Evolutionary conservation across 257 asterid genomes (phyloP).

Genomic region (Jaltomata sinuosa): DNA sequence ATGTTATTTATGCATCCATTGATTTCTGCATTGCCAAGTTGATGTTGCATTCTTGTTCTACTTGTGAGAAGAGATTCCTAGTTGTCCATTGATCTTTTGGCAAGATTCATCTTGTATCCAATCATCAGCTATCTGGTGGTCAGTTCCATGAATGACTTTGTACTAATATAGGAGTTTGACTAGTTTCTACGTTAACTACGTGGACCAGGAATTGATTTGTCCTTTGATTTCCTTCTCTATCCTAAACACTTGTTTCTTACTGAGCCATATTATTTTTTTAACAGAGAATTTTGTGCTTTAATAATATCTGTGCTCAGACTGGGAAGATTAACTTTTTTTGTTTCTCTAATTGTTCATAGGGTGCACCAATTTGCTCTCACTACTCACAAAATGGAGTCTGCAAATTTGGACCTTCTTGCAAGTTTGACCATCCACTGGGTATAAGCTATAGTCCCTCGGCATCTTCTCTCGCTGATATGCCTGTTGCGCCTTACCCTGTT

Average conservation of each 20-base stretch:
- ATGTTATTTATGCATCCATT: background rate
- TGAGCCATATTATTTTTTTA: background rate
- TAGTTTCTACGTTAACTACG: background rate
- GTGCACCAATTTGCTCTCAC: conserved; percentile 53
- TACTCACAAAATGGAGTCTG: conserved; percentile 63
- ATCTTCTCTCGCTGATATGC: conserved; percentile 60
- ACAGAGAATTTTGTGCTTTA: background rate
- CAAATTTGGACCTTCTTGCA: conserved; percentile 64
- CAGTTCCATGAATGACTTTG: background rate
- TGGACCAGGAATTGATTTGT: background rate
- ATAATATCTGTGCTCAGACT: background rate
- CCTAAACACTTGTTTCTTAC: background rate
- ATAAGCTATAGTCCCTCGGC: conserved; percentile 60
- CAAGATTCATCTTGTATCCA: background rate
- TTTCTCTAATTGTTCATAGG: conserved; percentile 25
- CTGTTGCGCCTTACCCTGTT: conserved; percentile 59
- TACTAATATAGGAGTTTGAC: background rate
- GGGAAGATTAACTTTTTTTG: background rate
- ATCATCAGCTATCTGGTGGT: background rate
- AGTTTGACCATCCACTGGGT: conserved; percentile 63
- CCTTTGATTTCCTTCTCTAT: background rate
- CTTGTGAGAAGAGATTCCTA: background rate
- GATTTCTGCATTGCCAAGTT: background rate
- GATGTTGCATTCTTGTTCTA: background rate
- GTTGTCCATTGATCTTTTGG: background rate